phyloP scores from a whole-genome alignment of 306 rosid genomes.

The Rosa chinensis region DNA sequence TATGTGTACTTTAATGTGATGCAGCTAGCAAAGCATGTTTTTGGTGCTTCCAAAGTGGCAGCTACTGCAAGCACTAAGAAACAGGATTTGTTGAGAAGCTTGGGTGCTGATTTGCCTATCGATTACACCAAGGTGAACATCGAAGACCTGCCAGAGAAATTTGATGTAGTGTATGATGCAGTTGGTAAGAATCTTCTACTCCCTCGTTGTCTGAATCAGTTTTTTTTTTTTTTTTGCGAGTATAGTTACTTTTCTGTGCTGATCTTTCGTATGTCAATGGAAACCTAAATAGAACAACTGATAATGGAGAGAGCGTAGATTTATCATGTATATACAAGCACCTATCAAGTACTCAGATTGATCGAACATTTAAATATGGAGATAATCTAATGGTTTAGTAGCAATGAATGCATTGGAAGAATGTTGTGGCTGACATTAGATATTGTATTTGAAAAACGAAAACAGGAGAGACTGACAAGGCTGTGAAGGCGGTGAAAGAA shows the following conservation, averaged over 20 bases:
- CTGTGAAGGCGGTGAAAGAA: slow-evolving; percentile 57
- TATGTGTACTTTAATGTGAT: not conserved
- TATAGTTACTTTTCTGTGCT: not conserved
- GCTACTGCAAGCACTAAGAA: slow-evolving; percentile 66
- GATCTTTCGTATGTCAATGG: not conserved
- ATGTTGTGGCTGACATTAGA: not conserved
- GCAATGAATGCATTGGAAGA: not conserved
- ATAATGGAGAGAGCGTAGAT: not conserved
- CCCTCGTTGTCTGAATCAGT: not conserved
- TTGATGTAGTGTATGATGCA: slow-evolving; percentile 64
- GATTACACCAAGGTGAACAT: slow-evolving; percentile 62
- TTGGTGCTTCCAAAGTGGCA: slow-evolving; percentile 60
- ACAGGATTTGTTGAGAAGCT: slow-evolving; percentile 45
- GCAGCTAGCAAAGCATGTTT: slow-evolving; percentile 70
- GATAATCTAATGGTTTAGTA: not conserved
- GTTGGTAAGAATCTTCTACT: slow-evolving; percentile 44
- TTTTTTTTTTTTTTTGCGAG: not conserved
- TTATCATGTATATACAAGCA: not conserved
- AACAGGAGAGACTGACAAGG: slow-evolving; percentile 52
- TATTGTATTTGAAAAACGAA: not conserved
- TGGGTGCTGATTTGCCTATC: slow-evolving; percentile 61
- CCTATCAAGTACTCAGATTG: not conserved
- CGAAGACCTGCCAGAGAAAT: slow-evolving; percentile 60
- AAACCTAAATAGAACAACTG: not conserved
- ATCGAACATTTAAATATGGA: not conserved